Evolutionary conservation across 768 basidiomycete genomes (phyloP).

Genomic region (Trametes elegans): DNA sequence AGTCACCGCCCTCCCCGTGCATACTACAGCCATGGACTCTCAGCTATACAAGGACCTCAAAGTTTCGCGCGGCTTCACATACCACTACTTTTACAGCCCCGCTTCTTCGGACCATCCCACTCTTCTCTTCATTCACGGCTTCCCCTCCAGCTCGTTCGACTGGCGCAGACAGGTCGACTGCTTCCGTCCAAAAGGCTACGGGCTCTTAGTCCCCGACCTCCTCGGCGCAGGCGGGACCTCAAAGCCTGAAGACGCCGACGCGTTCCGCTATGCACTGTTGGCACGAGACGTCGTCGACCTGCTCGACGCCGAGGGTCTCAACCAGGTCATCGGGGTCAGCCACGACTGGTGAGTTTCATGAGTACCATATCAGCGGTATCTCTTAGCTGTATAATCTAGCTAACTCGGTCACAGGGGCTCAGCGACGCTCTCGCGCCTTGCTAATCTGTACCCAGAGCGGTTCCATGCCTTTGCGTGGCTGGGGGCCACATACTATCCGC

Average conservation of each 20-base stretch:
- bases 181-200: constrained; percentile 40
- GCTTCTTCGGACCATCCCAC: constrained; percentile 33
- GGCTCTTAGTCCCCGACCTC: constrained; percentile 45
- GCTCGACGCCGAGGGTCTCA: constrained; percentile 30
- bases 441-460: constrained; percentile 34
- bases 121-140: constrained; percentile 45
- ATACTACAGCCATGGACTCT: constrained; percentile 21
- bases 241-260: constrained; percentile 35
- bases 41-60: constrained; percentile 31
- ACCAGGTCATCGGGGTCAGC: constrained; percentile 31
- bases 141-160: constrained; percentile 39
- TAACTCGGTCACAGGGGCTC: not conserved
- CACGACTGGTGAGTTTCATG: constrained; percentile 34
- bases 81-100: constrained; percentile 34
- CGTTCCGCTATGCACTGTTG: constrained; percentile 28
- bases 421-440: not conserved
- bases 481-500: constrained; percentile 33
- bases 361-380: not conserved
- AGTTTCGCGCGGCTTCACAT: constrained; percentile 33
- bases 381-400: not conserved
- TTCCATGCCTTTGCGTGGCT: constrained; percentile 41
- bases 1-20: too few relatives aligned
- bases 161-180: constrained; percentile 41
- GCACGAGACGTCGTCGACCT: constrained; percentile 35
- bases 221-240: constrained; percentile 46